These are phyloP conservation scores for Ascochyta koolunga DNA, from an alignment of 2,329 filamentous ascomycete genomes.

Conservation along the genomic window DNA sequence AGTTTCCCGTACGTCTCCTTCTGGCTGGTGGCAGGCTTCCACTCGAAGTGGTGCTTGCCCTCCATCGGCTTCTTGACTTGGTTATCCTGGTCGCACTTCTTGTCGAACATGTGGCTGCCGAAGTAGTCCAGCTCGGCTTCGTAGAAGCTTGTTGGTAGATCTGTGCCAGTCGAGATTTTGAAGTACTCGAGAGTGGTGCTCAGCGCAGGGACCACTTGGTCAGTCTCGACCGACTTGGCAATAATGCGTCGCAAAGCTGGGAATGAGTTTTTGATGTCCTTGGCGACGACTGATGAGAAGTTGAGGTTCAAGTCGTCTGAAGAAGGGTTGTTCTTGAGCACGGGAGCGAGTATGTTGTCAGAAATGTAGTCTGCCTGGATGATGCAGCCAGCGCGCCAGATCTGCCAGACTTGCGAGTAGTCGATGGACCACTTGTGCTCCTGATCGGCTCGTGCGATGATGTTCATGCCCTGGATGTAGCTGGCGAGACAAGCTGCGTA, in stretches of 20 bases:
- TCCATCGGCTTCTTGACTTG: constrained; percentile 56
- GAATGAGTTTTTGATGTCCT: constrained; percentile 60
- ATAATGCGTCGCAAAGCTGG: constrained; percentile 63
- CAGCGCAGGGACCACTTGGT: constrained; percentile 66
- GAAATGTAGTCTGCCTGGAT: constrained; percentile 71
- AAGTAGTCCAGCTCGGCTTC: constrained; percentile 76
- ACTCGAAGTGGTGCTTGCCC: constrained; percentile 69
- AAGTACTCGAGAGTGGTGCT: constrained; percentile 69
- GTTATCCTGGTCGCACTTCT: constrained; percentile 58
- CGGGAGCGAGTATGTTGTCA: constrained; percentile 59
- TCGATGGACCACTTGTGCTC: constrained; percentile 66
- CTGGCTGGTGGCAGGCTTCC: constrained; percentile 54
- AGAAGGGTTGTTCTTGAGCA: constrained; percentile 45
- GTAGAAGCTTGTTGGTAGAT: constrained; percentile 71
- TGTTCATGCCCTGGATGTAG: constrained; percentile 70
- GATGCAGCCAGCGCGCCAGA: constrained; percentile 75
- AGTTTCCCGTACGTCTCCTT: constrained; percentile 28
- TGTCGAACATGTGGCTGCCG: constrained; percentile 70
- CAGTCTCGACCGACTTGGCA: constrained; percentile 59
- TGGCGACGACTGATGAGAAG: constrained; percentile 52
- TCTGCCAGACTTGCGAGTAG: constrained; percentile 59
- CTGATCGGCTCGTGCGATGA: constrained; percentile 65
- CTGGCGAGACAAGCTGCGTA: constrained; percentile 67
- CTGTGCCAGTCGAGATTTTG: constrained; percentile 66
- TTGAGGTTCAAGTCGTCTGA: constrained; percentile 57